Evolutionary conservation across 108 stramenopile species (phyloP).

Genomic region (Cylindrotheca fusiformis): DNA sequence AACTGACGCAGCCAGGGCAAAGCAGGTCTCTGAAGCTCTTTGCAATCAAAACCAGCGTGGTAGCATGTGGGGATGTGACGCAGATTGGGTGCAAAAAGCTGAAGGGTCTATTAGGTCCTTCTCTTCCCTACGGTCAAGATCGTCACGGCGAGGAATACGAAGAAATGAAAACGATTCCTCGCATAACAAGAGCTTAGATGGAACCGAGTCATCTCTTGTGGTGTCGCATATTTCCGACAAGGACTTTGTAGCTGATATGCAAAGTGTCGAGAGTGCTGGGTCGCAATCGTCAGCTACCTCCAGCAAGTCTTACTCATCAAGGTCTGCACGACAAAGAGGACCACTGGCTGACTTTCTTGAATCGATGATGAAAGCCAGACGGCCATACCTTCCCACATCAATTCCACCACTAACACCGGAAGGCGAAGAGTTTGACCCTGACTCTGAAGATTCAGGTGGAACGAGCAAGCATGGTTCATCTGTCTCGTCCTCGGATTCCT

Average conservation of each 20-base stretch:
- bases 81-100: background rate
- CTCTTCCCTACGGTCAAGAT: background rate
- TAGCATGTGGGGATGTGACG: background rate
- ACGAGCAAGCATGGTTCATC: background rate
- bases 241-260: background rate
- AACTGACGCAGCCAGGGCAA: background rate
- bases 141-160: background rate
- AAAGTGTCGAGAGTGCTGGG: background rate
- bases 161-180: background rate
- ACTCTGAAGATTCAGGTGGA: background rate
- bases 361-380: conserved; percentile 4
- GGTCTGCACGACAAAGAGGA: background rate
- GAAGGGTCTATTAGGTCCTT: background rate
- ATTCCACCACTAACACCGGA: conserved; percentile 17
- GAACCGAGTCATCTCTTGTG: background rate
- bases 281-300: background rate
- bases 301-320: background rate
- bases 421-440: conserved; percentile 8
- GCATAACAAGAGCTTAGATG: background rate
- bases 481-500: background rate
- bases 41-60: background rate
- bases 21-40: background rate
- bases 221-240: background rate
- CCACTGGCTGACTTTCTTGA: conserved; percentile 23
- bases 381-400: background rate